Conservation (phyloP, 2,329 filamentous ascomycete genomes). For the Onygenales sp. region DNA sequence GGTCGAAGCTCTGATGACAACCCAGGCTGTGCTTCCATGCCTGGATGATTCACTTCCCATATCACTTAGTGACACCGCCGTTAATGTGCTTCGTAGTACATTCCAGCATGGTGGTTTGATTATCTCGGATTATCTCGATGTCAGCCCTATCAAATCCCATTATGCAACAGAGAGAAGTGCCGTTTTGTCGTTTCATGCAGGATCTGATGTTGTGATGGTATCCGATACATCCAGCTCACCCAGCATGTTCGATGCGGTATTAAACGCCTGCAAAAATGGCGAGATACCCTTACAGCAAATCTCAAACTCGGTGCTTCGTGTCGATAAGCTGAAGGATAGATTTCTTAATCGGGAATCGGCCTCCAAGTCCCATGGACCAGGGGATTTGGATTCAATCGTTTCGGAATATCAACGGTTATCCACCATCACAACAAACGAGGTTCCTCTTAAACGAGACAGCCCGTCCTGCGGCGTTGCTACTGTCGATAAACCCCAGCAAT, state of each 20-base stretch:
- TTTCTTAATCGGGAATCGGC: constrained; percentile 25
- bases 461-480: constrained; percentile 30
- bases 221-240: constrained; percentile 36
- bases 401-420: constrained; percentile 15
- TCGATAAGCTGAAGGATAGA: constrained; percentile 27
- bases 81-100: constrained; percentile 32
- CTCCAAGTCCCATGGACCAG: constrained; percentile 6
- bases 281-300: constrained; percentile 22
- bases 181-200: constrained; percentile 33
- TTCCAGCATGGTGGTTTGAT: constrained; percentile 37
- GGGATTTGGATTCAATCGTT: constrained; percentile 21
- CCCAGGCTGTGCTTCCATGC: constrained; percentile 33
- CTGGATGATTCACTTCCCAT: constrained; percentile 28
- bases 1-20: constrained; percentile 37
- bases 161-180: constrained; percentile 34
- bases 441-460: constrained; percentile 25
- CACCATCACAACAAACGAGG: too few species aligned
- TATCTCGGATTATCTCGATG: constrained; percentile 38
- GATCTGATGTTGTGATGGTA: constrained; percentile 38
- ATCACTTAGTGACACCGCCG: constrained; percentile 27
- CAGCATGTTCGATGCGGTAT: constrained; percentile 30
- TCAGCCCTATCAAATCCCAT: constrained; percentile 34
- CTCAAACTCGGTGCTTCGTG: constrained; percentile 25
- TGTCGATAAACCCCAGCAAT: constrained; percentile 10
- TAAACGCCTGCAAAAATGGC: constrained; percentile 27